Evolutionary conservation across 352 stramenopile species (phyloP).

Genomic region (Peronospora belbahrii): DNA sequence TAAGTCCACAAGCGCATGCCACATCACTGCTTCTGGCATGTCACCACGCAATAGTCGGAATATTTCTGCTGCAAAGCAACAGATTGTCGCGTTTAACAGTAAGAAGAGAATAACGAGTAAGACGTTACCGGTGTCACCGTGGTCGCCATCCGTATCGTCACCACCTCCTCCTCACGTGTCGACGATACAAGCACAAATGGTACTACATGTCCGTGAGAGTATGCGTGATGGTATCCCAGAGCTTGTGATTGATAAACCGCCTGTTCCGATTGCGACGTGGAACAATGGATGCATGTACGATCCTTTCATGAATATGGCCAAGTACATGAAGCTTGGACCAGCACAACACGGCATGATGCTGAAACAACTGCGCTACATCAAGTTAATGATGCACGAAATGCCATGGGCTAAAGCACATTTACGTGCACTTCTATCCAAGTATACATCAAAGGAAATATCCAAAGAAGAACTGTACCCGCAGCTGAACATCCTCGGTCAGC

Average conservation of each 20-base stretch:
- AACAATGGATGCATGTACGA: slow-evolving; percentile 47
- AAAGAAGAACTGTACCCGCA: slow-evolving; percentile 78
- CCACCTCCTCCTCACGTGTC: slow-evolving; percentile 10
- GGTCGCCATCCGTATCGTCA: slow-evolving; percentile 6
- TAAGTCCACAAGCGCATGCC: slow-evolving; percentile 50
- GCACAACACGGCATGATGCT: slow-evolving; percentile 77
- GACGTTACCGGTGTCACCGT: slow-evolving; percentile 2
- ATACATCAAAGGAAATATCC: slow-evolving; percentile 63
- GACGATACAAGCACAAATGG: slow-evolving; percentile 35
- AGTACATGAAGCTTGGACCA: slow-evolving; percentile 48
- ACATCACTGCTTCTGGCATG: slow-evolving; percentile 2
- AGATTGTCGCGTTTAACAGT: slow-evolving; percentile 12
- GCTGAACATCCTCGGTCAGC: slow-evolving; percentile 53
- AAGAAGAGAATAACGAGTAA: slow-evolving; percentile 13
- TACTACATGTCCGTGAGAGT: slow-evolving; percentile 47
- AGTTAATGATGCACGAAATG: slow-evolving; percentile 77
- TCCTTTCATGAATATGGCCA: slow-evolving; percentile 27
- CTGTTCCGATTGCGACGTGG: slow-evolving; percentile 40
- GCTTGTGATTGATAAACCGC: slow-evolving; percentile 57
- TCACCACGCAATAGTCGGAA: slow-evolving; percentile 13
- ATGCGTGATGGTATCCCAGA: slow-evolving; percentile 42
- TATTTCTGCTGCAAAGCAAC: slow-evolving; percentile 20
- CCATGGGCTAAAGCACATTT: slow-evolving; percentile 73
- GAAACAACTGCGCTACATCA: slow-evolving; percentile 74
- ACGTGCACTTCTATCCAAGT: slow-evolving; percentile 49